A percentile compares a stretch with the other conserved stretches of the same genome.
phyloP scores from a whole-genome alignment of 2,329 filamentous ascomycete genomes.

The Curvularia sp. region DNA sequence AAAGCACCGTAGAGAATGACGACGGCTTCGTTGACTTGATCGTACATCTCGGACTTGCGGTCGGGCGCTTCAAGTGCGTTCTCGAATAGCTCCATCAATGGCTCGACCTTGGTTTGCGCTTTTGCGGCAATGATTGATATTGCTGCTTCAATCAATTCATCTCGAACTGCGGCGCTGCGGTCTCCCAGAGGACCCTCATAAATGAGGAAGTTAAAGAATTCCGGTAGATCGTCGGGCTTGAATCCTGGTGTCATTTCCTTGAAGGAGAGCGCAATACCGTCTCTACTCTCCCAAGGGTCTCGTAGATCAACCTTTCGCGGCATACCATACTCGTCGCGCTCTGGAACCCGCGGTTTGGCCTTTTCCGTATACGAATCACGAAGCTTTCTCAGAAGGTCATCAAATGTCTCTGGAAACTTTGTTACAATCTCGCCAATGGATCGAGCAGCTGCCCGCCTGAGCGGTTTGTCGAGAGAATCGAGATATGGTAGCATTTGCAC shows the following conservation, averaged over 20 bases:
- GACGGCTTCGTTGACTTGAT: slow-evolving; percentile 94
- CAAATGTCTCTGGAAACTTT: slow-evolving; percentile 65
- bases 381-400: slow-evolving; percentile 68
- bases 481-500: slow-evolving; percentile 77
- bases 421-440: slow-evolving; percentile 77
- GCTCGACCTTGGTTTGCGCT: slow-evolving; percentile 82
- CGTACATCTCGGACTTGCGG: slow-evolving; percentile 78
- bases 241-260: slow-evolving; percentile 78
- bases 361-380: slow-evolving; percentile 76
- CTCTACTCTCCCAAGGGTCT: slow-evolving; percentile 90
- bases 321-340: slow-evolving; percentile 94
- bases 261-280: slow-evolving; percentile 87
- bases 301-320: slow-evolving; percentile 84
- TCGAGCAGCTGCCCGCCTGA: slow-evolving; percentile 82
- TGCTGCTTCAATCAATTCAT: slow-evolving; percentile 91
- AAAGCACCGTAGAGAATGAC: slow-evolving; percentile 97
- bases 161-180: slow-evolving; percentile 74
- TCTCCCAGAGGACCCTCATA: slow-evolving; percentile 88
- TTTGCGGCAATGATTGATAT: slow-evolving; percentile 80
- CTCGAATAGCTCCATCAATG: slow-evolving; percentile 92
- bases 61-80: slow-evolving; percentile 84
- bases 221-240: slow-evolving; percentile 71
- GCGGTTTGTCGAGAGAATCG: slow-evolving; percentile 77
- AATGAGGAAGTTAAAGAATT: slow-evolving; percentile 85
- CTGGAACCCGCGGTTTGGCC: slow-evolving; percentile 80